Evolutionary conservation across 2,329 filamentous ascomycete species (phyloP).

Genomic region (Talaromyces sp.): DNA sequence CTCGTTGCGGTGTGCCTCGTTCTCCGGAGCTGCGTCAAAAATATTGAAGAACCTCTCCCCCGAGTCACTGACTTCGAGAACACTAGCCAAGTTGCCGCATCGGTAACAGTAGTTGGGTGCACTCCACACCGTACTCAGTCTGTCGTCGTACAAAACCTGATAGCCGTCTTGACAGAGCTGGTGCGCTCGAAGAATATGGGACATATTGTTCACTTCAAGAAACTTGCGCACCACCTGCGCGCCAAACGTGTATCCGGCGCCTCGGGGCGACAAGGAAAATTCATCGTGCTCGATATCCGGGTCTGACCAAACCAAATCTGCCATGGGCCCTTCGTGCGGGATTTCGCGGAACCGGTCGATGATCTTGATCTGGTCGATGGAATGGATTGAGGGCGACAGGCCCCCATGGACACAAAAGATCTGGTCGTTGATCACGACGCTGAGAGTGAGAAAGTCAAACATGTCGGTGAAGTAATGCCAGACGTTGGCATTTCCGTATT

Average conservation of each 20-base stretch:
- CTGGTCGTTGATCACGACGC: constrained; percentile 96
- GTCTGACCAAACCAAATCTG: constrained; percentile 98
- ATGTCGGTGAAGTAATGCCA: constrained; percentile 99
- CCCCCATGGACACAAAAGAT: constrained; percentile 99
- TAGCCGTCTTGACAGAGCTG: constrained; percentile 98
- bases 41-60: constrained; percentile 97
- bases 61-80: constrained; percentile 89
- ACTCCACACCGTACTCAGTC: constrained; percentile 94
- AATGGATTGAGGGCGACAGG: constrained; percentile 85
- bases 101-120: constrained; percentile 94
- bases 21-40: constrained; percentile 89
- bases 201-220: constrained; percentile 94
- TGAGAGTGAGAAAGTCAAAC: constrained; percentile 97
- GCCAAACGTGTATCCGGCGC: constrained; percentile 95
- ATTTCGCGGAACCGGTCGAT: constrained; percentile 99
- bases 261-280: constrained; percentile 87
- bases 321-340: constrained; percentile 97
- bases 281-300: constrained; percentile 96
- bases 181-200: constrained; percentile 94
- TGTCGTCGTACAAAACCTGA: constrained; percentile 92
- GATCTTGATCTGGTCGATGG: constrained; percentile 98
- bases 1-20: constrained; percentile 79
- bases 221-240: constrained; percentile 98
- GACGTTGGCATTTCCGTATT: constrained; percentile 97
- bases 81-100: constrained; percentile 95